Base-by-base conservation (phyloP, 1,139 yeast species). In the Candida glucosophila region DNA sequence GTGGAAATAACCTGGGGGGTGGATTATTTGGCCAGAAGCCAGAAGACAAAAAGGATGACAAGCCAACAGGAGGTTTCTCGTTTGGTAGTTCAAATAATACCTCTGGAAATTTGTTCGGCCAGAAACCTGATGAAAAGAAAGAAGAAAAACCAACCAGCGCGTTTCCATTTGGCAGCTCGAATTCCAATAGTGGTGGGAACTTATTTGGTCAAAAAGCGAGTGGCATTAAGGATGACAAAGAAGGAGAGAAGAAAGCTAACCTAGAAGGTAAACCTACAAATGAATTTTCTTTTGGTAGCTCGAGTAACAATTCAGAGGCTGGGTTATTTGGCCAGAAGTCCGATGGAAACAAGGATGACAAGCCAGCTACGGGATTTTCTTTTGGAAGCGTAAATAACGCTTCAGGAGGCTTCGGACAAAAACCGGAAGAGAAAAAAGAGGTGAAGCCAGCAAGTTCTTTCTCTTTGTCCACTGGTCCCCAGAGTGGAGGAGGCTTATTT, bases 301-400 rank as follows among this genome's bases (percentile, higher is more conserved):
- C n/a, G n/a, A n/a, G n/a, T n/a, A n/a, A n/a, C n/a, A n/a, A n/a
- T n/a, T n/a, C n/a, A n/a, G n/a, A n/a, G n/a, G n/a, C n/a, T n/a
- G n/a, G n/a, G n/a, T n/a, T n/a, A n/a, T n/a, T n/a, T n/a, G 25
- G 21, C 3, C 18, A 23, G 8, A 19, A 27, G 16, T 8, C 22
- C n/a, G 29, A 28, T 10, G 31, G 15, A n/a, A 23, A 22, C 14
- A 33, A 34, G 4, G 38, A 31, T 11, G 36, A 30, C 13, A 15
- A 22, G 17, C 36, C 39, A 12, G 33, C 44, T 7, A 14, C 39
- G 9, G 43, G 42, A 5, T 41, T 47, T 20, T 30, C 49, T 8
- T 51, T 53, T 27, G 48, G 54, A 23, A 27, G 49, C 14, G 48
- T 45, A 25, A 44, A 55, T 3, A 43, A 37, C 8, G 47, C 36